phyloP scores from a whole-genome alignment of 1,284 basidiomycete genomes.

The Fomitopsis schrenkii region DNA sequence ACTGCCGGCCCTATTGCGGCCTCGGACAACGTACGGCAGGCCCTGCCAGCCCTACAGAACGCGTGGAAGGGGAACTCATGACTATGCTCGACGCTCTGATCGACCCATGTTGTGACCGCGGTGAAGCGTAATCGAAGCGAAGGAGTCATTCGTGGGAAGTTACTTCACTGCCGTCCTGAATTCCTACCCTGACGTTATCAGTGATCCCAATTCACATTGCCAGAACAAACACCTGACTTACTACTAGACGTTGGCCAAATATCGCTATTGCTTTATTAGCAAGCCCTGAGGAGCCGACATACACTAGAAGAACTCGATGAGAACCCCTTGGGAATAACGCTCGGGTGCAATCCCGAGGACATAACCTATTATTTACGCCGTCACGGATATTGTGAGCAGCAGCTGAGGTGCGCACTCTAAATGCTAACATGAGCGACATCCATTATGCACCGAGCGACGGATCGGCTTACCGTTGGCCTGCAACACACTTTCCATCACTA shows the following conservation, averaged over 20 bases:
- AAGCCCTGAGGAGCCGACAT: too few relatives aligned
- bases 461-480: not conserved
- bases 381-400: not conserved
- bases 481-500: not conserved
- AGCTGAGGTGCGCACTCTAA: not conserved
- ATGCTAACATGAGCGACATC: not conserved
- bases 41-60: not conserved
- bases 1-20: not conserved
- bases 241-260: too few relatives aligned
- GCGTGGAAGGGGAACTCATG: conserved; percentile 2
- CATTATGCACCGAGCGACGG: not conserved
- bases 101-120: not conserved
- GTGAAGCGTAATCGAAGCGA: not conserved
- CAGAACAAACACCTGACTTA: too few relatives aligned
- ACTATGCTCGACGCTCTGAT: not conserved
- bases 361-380: not conserved
- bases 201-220: too few relatives aligned
- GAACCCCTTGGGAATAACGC: too few relatives aligned
- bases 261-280: too few relatives aligned
- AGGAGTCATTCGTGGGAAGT: not conserved
- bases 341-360: not conserved
- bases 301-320: too few relatives aligned
- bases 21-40: not conserved
- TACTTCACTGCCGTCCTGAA: not conserved
- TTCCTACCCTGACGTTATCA: not conserved